Evolutionary conservation across 1,139 yeast species (phyloP), one percentile per base, ranked within the genome.

Genomic region (Yamadazyma spencermartinsiae): DNA sequence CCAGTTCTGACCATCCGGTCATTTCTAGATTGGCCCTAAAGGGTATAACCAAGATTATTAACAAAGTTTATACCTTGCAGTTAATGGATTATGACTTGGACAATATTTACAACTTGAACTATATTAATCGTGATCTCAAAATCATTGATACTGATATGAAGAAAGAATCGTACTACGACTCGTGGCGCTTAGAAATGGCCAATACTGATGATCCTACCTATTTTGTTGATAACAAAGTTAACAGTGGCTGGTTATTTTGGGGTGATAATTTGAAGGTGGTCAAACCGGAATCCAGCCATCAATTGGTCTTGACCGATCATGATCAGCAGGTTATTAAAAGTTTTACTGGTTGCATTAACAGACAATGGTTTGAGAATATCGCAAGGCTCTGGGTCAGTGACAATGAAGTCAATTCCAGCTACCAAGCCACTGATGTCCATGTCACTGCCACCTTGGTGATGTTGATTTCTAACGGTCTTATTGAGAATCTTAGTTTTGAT

Each of bases 201-300:
- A 76, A 78, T 48, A 56, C 67, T 14, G 62, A 63, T 0, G 45
- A 62, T 24, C 83, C 88, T 1, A 53, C 55, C 1, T 84, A 67
- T 51, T 84, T 63, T 48, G 65, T 83, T 45, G 92, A 85, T 52
- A 70, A 72, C 23, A 76, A 73, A 39, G 65, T 75, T 2, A 71
- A 67, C 53, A 62, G 66, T 10, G 96, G 97, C 0, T 86, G 94
- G 83, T 61, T 86, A 13, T 82, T 84, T 36, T 88, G 97, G 96
- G 87, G 83, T 13, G 63, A 76, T 9, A 46, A 62, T 0, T 56
- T 86, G 61, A 56, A 61, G 23, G 94, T 76, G 1, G 67, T 77
- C 10, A 60, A 63, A 14, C 56, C 59, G 2, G 59, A 63, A 1
- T 24, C 39, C 9, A 14, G 40, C 3, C 34, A 25, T 15, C 43